Base-by-base conservation (phyloP, 345 rosid genomes). In the Acer negundo region DNA sequence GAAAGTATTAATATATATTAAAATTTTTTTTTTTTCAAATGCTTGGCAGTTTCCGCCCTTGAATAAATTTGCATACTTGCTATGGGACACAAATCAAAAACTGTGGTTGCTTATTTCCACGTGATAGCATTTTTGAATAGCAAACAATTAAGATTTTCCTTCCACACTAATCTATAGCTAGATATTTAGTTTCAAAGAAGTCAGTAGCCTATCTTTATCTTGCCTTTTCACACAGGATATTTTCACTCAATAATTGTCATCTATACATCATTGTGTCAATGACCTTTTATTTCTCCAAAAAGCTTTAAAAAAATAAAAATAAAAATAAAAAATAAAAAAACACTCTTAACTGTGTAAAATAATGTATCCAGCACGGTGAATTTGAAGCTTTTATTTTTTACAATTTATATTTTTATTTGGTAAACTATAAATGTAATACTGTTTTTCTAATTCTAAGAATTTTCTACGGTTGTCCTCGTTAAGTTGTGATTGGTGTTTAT, bases 221-320 rank as follows among this genome's bases (percentile, higher is more conserved):
- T 74, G 17, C 47, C 61, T 9, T 16, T 11, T 75, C 62, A 64
- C 31, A 2, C 17, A 28, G 4, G 70, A 47, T 26, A 64, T 49
- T 74, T 74, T 61, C 16, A 63, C 24, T 64, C 62, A 74, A 63
- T 63, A 74, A 74, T 63, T 74, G 69, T 22, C 38, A 23, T 26
- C 26, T 5, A 11, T 63, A 67, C 68, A 62, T 26, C 49, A 74
- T 26, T 17, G 13, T 26, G 69, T 9, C 23, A 64, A 62, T 74
- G 31, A 20, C 23, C 16, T 58, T 58, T 11, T 72, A 5, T 68
- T 65, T 65, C 5, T 26, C 15, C 7, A 35, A 35, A 65, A 17
- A 35, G 38, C 38, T 35, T 35, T 4, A 35, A 35, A 6, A 3
- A 17, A 35, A n/a, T n/a, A n/a, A n/a, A n/a, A n/a, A n/a, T n/a